Evolutionary conservation across 2,329 filamentous ascomycete genomes (phyloP).

Genomic region (Pseudogymnoascus sp.): DNA sequence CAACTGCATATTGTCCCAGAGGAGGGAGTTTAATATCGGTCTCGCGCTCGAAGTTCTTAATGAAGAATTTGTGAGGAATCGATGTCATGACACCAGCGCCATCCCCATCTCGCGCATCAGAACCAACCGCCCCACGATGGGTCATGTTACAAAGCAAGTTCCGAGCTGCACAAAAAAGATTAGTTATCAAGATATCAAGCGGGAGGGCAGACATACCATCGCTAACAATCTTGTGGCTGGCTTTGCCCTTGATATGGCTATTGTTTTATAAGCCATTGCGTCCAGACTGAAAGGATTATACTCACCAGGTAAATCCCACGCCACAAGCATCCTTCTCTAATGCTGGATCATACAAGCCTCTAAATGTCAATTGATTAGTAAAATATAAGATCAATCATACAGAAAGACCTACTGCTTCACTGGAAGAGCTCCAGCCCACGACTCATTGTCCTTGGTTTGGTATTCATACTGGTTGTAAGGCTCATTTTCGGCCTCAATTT

Average conservation of each 20-base stretch:
- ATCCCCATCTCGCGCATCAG: conserved; percentile 94
- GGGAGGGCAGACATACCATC: conserved; percentile 62
- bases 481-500: conserved; percentile 53
- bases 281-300: conserved; percentile 20
- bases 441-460: conserved; percentile 74
- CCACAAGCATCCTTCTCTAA: conserved; percentile 99
- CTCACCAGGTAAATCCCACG: conserved; percentile 96
- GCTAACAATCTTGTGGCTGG: conserved; percentile 97
- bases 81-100: conserved; percentile 99
- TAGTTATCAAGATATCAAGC: conserved; percentile 28
- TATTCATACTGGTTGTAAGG: conserved; percentile 72
- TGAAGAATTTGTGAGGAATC: conserved; percentile 95
- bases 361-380: conserved; percentile 22
- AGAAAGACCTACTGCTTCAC: conserved; percentile 68
- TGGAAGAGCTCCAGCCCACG: conserved; percentile 91
- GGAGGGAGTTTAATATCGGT: conserved; percentile 81
- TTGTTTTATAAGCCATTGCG: conserved; percentile 18
- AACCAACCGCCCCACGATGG: conserved; percentile 95
- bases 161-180: conserved; percentile 51
- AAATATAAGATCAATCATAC: neutral
- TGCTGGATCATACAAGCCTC: conserved; percentile 89
- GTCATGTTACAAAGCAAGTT: conserved; percentile 99
- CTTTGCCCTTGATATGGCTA: conserved; percentile 93
- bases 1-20: conserved; percentile 88
- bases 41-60: conserved; percentile 96